phyloP scores from a whole-genome alignment of 176 grass and related monocot species.

The bread wheat (Triticum aestivum) region IWGSC_CS_RefSeq_v2.1 NC_057811.1:181120187-181120686 shows the following conservation, averaged over 20 bases:
- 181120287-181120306: conserved; percentile 97
- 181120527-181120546: conserved; percentile 70
- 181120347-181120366: conserved; percentile 71
- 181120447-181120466: conserved; percentile 72
- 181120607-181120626: conserved; percentile 76
- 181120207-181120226: neutral
- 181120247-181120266: neutral
- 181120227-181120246: neutral
- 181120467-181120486: conserved; percentile 93
- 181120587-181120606: conserved; percentile 52
- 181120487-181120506: conserved; percentile 68
- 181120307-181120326: conserved; percentile 83
- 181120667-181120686: conserved; percentile 59
- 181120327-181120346: conserved; percentile 72
- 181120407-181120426: conserved; percentile 85
- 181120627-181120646: conserved; percentile 77
- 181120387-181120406: conserved; percentile 76
- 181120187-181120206: neutral
- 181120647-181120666: conserved; percentile 66
- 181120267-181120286: neutral
- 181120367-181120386: conserved; percentile 85
- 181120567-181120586: conserved; percentile 65
- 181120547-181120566: conserved; percentile 77
- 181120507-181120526: conserved; percentile 93
- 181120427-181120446: conserved; percentile 82